These are phyloP conservation scores for Dictyostelium firmibasis DNA, from an alignment of 78 protist genomes.

Conservation along the genomic window DNA sequence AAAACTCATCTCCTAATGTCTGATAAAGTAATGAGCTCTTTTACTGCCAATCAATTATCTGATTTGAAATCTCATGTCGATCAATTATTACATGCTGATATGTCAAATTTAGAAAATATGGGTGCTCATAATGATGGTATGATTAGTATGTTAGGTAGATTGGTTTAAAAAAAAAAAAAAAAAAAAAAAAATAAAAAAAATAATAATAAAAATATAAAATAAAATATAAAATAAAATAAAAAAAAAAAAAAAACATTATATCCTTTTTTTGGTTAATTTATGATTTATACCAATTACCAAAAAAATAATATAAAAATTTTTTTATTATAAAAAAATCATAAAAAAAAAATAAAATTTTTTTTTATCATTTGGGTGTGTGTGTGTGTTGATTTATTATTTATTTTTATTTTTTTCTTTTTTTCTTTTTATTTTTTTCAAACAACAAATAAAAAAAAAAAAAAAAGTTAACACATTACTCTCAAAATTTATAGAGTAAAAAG, in stretches of 20 bases:
- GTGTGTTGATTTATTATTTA: too few relatives aligned
- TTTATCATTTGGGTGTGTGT: too few relatives aligned
- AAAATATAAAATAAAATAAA: neutral
- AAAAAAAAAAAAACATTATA: neutral
- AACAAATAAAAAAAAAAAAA: neutral
- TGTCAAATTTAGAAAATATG: conserved; percentile 19
- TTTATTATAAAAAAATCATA: too few relatives aligned
- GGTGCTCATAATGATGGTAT: conserved; percentile 54
- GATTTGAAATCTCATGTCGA: neutral
- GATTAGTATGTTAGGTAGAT: conserved; percentile 54
- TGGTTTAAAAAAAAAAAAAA: conserved; percentile 19
- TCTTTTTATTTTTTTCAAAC: too few relatives aligned
- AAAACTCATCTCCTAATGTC: conserved; percentile 5
- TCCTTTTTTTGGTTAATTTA: too few relatives aligned
- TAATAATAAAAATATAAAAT: neutral
- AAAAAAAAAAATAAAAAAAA: neutral
- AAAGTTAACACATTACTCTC: too few relatives aligned
- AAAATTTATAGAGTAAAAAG: too few relatives aligned
- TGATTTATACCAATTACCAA: neutral
- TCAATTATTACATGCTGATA: conserved; percentile 7
- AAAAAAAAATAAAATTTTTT: too few relatives aligned
- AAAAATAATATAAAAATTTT: too few relatives aligned
- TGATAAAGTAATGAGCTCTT: neutral
- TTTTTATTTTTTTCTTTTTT: too few relatives aligned
- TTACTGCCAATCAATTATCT: neutral